phyloP scores from a whole-genome alignment of 306 rosid genomes.

The Fragaria vesca region DNA sequence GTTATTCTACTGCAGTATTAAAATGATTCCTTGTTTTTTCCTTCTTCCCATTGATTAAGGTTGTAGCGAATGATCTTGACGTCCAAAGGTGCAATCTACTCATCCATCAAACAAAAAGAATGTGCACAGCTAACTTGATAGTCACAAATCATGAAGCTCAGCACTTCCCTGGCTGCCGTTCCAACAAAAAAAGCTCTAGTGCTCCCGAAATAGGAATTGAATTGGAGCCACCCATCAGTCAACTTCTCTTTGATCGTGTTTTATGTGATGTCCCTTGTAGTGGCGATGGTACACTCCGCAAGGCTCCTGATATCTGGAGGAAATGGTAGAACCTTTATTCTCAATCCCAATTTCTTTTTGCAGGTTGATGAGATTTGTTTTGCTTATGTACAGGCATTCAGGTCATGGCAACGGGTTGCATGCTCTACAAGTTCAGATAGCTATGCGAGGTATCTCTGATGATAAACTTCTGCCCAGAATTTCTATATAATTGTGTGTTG shows the following conservation, averaged over 20 bases:
- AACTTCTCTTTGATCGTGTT: conserved; percentile 87
- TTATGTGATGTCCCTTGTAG: conserved; percentile 98
- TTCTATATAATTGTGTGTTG: conserved; percentile 2
- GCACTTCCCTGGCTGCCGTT: conserved; percentile 90
- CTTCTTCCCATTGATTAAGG: conserved; percentile 49
- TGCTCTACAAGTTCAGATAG: conserved; percentile 83
- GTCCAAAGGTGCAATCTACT: conserved; percentile 98
- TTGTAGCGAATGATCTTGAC: conserved; percentile 95
- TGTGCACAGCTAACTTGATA: conserved; percentile 95
- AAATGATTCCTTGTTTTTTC: conserved; percentile 13
- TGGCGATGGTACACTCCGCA: conserved; percentile 99
- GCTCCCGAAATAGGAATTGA: conserved; percentile 31
- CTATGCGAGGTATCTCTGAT: conserved; percentile 62
- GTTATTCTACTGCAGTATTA: conserved; percentile 17
- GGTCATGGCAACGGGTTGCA: conserved; percentile 92
- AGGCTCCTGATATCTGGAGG: conserved; percentile 99
- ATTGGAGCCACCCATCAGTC: conserved; percentile 37
- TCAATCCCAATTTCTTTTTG: conserved; percentile 4
- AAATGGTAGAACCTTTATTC: conserved; percentile 65
- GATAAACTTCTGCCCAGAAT: neutral
- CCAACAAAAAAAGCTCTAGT: conserved; percentile 36
- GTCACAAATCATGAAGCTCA: conserved; percentile 99
- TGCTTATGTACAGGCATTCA: conserved; percentile 57
- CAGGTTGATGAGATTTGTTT: conserved; percentile 18
- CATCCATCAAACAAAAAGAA: conserved; percentile 97